Evolutionary conservation across 345 rosid genomes (phyloP).

Genomic region (Arabidopsis thaliana): DNA sequence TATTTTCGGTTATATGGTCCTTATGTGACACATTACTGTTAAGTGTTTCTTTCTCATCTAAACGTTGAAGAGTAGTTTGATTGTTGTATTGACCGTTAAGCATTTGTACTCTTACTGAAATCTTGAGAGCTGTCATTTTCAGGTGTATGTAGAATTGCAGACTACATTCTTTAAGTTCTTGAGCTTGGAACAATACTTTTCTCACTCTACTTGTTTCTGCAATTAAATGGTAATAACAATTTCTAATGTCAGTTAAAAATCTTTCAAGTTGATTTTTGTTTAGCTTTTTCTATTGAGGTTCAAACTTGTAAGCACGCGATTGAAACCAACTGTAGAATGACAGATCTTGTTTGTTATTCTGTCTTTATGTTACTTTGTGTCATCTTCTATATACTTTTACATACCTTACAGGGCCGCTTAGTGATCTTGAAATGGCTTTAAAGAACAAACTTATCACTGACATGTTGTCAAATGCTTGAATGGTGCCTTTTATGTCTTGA

Average conservation of each 20-base stretch:
- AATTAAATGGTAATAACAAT: slow-evolving; percentile 24
- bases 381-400: neutral
- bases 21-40: too few species aligned
- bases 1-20: too few species aligned
- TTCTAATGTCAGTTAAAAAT: neutral
- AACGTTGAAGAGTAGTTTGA: too few species aligned
- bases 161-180: neutral
- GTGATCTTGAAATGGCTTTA: too few species aligned
- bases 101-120: neutral
- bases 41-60: too few species aligned
- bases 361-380: slow-evolving; percentile 7
- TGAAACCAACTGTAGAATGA: neutral
- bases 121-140: slow-evolving; percentile 23
- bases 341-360: slow-evolving; percentile 1
- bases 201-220: neutral
- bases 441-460: too few species aligned
- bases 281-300: neutral
- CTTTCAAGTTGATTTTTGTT: neutral
- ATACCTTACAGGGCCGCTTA: neutral
- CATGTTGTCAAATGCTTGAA: too few species aligned
- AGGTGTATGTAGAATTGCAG: slow-evolving; percentile 19
- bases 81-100: neutral
- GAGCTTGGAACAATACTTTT: neutral
- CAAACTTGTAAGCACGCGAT: neutral
- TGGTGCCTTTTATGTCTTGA: too few species aligned